Evolutionary conservation across 1,284 basidiomycete species (phyloP), one percentile per base, ranked within the genome.

Genomic region (Puccinia coronata): DNA sequence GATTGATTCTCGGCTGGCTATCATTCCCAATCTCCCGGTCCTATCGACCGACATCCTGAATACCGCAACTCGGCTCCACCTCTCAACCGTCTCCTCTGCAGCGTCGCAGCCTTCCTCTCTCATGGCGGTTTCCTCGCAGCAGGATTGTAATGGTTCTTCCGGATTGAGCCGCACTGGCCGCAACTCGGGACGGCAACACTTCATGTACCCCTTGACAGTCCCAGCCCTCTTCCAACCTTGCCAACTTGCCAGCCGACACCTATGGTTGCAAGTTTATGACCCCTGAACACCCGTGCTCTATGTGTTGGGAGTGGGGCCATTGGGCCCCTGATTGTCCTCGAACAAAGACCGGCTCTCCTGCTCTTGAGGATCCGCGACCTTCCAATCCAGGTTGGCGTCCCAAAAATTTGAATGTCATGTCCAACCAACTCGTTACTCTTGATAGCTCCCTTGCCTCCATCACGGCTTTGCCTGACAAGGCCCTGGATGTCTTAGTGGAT

Each of bases 271-370:
- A 43, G 12, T 41, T 41, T n/a, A 31, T 65, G 6, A 65, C 36
- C 5, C 2, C 9, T 0, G 61, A 65, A 0, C 34, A 65, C 23
- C 61, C 61, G 0, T 65, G 61, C 61, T 41, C 61, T 12, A 65
- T 65, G 61, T 65, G 36, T 39, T 41, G 61, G 39, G 39, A 65
- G 18, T 63, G 59, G 59, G 59, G 59, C 0, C 59, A 63, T 9
- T 63, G 59, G 59, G 59, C 59, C 0, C 61, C 61, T 0, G 59
- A 63, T 18, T 63, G 59, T 20, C 34, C 31, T 23, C 31, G 59
- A 4, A 36, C 34, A 5, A 65, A 65, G 20, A 8, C 41, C 11
- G 34, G 34, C 0, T 39, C 43, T 6, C 31, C 61, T 0, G 61
- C 61, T 6, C 36, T 65, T 5, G 61, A 65, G 23, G 61, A 65